Evolutionary conservation across 1,139 yeast genomes (phyloP), one percentile per base, ranked within the genome.

Genomic region (Yamadazyma dushanensis): DNA sequence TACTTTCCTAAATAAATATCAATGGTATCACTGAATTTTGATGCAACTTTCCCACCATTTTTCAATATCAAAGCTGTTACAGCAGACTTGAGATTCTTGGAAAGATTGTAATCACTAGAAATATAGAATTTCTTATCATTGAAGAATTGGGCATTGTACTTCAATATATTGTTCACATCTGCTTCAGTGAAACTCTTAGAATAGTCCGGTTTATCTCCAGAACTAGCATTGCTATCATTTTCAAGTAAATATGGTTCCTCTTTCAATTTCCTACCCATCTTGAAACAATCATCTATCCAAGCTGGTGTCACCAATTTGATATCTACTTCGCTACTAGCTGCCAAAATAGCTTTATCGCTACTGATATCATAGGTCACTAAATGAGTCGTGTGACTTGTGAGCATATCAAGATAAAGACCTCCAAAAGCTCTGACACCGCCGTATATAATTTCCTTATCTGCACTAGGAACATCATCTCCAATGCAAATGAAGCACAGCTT

Each of bases 341-440:
- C 76, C 29, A 71, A 56, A 20, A 70, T 59, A 23, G 67, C 58
- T 49, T 70, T 70, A 32, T 66, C 81, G 43, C 83, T 82, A 22
- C 74, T 61, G 18, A 73, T 54, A 46, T 76, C 78, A 8, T 61
- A 52, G 0, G 95, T 76, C 11, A 90, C 65, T 33, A 88, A 68
- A 64, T 90, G 97, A 0, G 97, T 87, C 1, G 95, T 85, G 43
- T 73, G 73, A 36, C 74, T 73, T 8, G 87, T 79, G 23, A 89
- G 59, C n/a, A 72, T 69, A 38, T 81, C 83, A 37, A 78, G 62
- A 51, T 68, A 81, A 32, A 73, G 76, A 1, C 96, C 97, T 1
- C 96, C 97, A 46, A 85, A 70, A 0, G 86, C 83, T 21, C 74
- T 58, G 0, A 84, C 80, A 0, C 83, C 87, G 3, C 79, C 85